Percentiles rank a stretch among this genome's conserved stretches.
These are phyloP conservation scores for Dactylorhiza incarnata DNA, from an alignment of 106 monocot species.

Conservation along the genomic window DNA sequence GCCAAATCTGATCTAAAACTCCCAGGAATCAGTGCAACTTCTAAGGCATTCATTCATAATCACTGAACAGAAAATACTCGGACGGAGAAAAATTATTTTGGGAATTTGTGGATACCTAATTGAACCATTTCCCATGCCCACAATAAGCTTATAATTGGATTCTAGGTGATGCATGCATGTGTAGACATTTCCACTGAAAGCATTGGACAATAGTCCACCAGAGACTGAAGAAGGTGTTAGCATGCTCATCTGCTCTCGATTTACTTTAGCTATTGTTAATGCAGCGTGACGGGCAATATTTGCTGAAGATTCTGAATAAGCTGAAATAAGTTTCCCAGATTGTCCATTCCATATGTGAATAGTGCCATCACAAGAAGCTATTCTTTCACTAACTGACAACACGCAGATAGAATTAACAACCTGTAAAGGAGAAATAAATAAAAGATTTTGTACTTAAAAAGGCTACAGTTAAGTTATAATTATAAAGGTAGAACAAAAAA, in stretches of 20 bases:
- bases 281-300: slow-evolving; percentile 24
- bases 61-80: not conserved
- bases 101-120: slow-evolving; percentile 45
- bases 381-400: slow-evolving; percentile 60
- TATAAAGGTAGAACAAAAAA: not conserved
- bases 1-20: not conserved
- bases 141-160: slow-evolving; percentile 55
- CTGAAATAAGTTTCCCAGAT: slow-evolving; percentile 77
- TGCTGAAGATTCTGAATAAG: slow-evolving; percentile 60
- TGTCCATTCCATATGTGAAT: slow-evolving; percentile 93
- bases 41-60: not conserved
- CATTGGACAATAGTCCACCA: slow-evolving; percentile 76
- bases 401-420: slow-evolving; percentile 74
- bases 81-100: not conserved
- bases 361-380: slow-evolving; percentile 97
- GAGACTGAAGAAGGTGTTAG: slow-evolving; percentile 46
- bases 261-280: slow-evolving; percentile 26
- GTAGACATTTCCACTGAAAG: slow-evolving; percentile 80
- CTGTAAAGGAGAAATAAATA: slow-evolving; percentile 23
- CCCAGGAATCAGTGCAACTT: not conserved
- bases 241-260: slow-evolving; percentile 51
- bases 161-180: slow-evolving; percentile 84
- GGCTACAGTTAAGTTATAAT: not conserved
- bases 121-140: slow-evolving; percentile 91
- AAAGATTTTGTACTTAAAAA: not conserved